Evolutionary conservation across 2,329 filamentous ascomycete genomes (phyloP).

Genomic region (Microsporum canis): DNA sequence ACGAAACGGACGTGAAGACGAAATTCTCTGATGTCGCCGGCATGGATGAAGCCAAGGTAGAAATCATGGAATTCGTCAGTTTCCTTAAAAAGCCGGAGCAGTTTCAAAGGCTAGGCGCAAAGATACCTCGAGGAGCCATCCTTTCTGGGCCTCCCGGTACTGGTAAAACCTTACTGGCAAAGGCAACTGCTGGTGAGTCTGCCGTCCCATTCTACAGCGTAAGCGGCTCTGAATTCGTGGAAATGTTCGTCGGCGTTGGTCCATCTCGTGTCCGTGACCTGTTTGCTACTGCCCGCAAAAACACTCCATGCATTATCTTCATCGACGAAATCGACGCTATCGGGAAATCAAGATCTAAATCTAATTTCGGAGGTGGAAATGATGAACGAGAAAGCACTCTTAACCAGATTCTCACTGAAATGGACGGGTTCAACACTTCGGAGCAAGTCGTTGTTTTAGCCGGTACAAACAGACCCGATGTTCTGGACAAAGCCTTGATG

Average conservation of each 20-base stretch:
- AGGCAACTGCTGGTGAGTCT: constrained; percentile 94
- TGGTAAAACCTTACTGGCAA: constrained; percentile 93
- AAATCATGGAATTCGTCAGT: constrained; percentile 99
- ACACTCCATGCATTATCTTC: constrained; percentile 96
- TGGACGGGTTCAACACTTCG: constrained; percentile 97
- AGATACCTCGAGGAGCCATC: constrained; percentile 94
- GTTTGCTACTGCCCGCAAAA: constrained; percentile 89
- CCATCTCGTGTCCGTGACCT: constrained; percentile 89
- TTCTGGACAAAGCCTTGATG: constrained; percentile 92
- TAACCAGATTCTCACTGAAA: constrained; percentile 97
- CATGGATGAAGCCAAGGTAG: constrained; percentile 94
- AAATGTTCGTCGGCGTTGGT: constrained; percentile 99
- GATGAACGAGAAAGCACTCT: constrained; percentile 94
- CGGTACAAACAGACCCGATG: constrained; percentile 89
- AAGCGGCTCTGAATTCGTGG: constrained; percentile 95
- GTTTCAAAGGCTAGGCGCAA: constrained; percentile 88
- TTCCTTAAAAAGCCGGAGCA: constrained; percentile 89
- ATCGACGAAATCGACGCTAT: constrained; percentile 99
- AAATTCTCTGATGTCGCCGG: constrained; percentile 96
- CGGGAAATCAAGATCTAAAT: constrained; percentile 75
- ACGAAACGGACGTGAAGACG: constrained; percentile 90
- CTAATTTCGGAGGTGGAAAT: constrained; percentile 77
- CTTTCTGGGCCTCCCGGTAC: constrained; percentile 95
- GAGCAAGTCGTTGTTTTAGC: constrained; percentile 95
- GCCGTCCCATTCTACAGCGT: constrained; percentile 97